These are phyloP conservation scores for Rhodotorula sp. DNA, from an alignment of 1,284 basidiomycete species.

Conservation along the genomic window DNA sequence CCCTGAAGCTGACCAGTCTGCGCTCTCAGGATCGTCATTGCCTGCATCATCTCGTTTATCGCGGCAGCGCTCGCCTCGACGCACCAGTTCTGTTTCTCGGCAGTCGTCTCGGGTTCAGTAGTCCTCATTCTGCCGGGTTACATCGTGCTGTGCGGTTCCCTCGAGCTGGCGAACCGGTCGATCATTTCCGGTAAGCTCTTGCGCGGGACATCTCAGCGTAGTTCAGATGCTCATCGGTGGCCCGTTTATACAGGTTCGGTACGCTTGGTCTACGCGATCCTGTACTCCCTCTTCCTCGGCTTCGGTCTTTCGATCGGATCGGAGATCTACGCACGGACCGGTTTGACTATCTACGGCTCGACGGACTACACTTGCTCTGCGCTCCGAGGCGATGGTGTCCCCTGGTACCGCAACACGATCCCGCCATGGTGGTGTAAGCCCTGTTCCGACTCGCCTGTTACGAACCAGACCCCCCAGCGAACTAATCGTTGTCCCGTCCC, in stretches of 20 bases:
- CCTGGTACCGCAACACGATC: constrained; percentile 47
- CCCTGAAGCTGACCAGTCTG: background rate
- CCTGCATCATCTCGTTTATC: constrained; percentile 72
- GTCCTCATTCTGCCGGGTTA: constrained; percentile 85
- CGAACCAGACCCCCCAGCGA: too few species aligned
- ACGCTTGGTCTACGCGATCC: constrained; percentile 62
- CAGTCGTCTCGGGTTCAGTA: constrained; percentile 76
- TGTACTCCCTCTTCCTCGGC: constrained; percentile 63
- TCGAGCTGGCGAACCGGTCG: constrained; percentile 62
- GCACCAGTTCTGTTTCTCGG: constrained; percentile 75
- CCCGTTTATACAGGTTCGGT: constrained; percentile 62
- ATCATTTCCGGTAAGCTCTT: constrained; percentile 75
- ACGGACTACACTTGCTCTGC: constrained; percentile 36
- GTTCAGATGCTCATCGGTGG: constrained; percentile 57
- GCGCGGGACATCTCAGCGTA: background rate
- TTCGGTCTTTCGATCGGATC: constrained; percentile 80
- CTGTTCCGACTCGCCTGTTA: background rate
- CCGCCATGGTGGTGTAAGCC: constrained; percentile 53
- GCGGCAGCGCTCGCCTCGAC: constrained; percentile 72
- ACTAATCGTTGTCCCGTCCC: background rate
- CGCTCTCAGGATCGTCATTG: constrained; percentile 65
- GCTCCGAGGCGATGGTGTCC: constrained; percentile 45
- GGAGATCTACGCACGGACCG: constrained; percentile 54
- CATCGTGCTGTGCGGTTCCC: constrained; percentile 72
- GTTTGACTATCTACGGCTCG: constrained; percentile 27